Evolutionary conservation across 306 rosid species (phyloP).

Genomic region (Malus asiatica): DNA sequence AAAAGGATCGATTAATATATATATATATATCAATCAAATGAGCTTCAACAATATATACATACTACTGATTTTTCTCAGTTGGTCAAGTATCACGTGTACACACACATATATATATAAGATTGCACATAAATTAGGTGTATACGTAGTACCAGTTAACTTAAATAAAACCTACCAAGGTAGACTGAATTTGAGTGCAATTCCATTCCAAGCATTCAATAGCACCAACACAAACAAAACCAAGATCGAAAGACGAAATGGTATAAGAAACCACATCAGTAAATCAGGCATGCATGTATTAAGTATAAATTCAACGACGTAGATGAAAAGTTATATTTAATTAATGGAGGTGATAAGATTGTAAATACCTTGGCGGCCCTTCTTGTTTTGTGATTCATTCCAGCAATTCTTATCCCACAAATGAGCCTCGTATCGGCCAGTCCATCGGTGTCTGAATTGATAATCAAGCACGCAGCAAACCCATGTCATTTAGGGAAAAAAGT

Average conservation of each 20-base stretch:
- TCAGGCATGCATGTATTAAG: background rate
- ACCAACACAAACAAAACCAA: background rate
- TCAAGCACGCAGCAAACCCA: too few species aligned
- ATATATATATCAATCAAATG: background rate
- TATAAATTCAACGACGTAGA: background rate
- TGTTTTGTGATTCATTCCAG: slow-evolving; percentile 79
- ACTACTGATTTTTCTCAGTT: background rate
- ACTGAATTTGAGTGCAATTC: slow-evolving; percentile 30
- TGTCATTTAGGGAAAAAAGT: too few species aligned
- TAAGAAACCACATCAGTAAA: background rate
- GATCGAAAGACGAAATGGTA: background rate
- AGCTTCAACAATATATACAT: too few species aligned
- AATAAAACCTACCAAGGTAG: slow-evolving; percentile 52
- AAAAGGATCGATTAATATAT: background rate
- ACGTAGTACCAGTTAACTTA: background rate
- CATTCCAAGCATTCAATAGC: background rate
- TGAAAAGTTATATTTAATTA: background rate
- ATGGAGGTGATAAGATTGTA: background rate
- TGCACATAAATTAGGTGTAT: too few species aligned
- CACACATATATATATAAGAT: too few species aligned
- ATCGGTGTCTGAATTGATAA: slow-evolving; percentile 44
- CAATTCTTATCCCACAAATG: slow-evolving; percentile 88
- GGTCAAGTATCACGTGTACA: too few species aligned
- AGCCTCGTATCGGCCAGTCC: slow-evolving; percentile 90
- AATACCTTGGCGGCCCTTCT: slow-evolving; percentile 82